These are phyloP conservation scores for Aspergillus sp. DNA, from an alignment of 2,329 filamentous ascomycete species.

Conservation along the genomic window DNA sequence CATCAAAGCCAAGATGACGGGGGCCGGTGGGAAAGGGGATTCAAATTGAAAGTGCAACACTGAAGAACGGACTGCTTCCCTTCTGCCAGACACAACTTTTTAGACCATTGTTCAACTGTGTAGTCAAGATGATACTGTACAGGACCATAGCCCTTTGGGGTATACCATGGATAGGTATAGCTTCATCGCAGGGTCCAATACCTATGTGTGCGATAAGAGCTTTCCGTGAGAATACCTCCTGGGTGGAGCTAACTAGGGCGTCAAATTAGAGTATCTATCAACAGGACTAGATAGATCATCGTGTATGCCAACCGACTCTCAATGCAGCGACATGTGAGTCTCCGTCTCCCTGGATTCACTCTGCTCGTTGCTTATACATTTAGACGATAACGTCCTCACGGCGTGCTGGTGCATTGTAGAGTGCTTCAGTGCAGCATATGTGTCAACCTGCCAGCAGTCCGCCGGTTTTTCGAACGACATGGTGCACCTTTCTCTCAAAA, in stretches of 20 bases:
- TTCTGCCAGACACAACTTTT: too few relatives aligned
- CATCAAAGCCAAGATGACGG: too few relatives aligned
- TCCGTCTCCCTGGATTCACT: too few relatives aligned
- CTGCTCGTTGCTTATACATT: background rate
- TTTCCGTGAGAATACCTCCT: background rate
- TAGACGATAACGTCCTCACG: slow-evolving; percentile 1
- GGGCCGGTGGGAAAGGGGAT: too few relatives aligned
- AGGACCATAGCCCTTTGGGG: too few relatives aligned
- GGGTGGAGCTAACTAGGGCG: background rate
- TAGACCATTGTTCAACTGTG: too few relatives aligned
- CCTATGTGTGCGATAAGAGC: background rate
- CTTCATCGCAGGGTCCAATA: too few relatives aligned
- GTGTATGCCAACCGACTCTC: background rate
- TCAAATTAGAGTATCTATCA: background rate
- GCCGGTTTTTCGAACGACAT: background rate
- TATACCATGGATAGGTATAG: too few relatives aligned
- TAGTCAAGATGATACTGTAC: too few relatives aligned
- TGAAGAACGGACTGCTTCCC: too few relatives aligned
- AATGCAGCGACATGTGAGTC: slow-evolving; percentile 1
- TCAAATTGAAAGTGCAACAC: too few relatives aligned
- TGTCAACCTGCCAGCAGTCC: background rate
- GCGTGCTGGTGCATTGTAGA: background rate
- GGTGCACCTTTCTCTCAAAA: background rate
- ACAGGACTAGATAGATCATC: background rate
- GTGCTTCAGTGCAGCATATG: background rate